phyloP scores from a whole-genome alignment of 495 filamentous ascomycete genomes.

The Sabuloglossum arenarium region DNA sequence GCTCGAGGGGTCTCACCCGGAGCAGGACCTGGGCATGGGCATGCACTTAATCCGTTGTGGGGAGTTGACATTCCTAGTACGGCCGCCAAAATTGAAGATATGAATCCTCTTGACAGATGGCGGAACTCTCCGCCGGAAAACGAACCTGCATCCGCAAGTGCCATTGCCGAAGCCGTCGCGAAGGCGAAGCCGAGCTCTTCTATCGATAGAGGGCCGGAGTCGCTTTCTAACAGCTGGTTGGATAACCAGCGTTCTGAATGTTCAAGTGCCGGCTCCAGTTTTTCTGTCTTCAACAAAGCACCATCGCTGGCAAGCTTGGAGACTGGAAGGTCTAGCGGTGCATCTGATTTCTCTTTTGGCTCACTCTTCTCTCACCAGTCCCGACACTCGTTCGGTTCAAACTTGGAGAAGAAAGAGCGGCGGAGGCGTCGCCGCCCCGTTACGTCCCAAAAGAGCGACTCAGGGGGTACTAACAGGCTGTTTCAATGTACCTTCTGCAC shows the following conservation, averaged over 20 bases:
- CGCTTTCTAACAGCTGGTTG: not conserved
- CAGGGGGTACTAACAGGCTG: slow-evolving; percentile 19
- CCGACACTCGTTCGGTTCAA: slow-evolving; percentile 39
- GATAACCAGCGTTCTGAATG: slow-evolving; percentile 1
- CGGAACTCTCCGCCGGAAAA: slow-evolving; percentile 68
- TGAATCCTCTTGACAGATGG: slow-evolving; percentile 77
- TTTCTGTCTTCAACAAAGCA: slow-evolving; percentile 42
- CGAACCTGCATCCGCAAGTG: slow-evolving; percentile 61
- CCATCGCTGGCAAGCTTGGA: slow-evolving; percentile 55
- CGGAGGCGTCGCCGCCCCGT: slow-evolving; percentile 44
- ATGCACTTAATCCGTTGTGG: slow-evolving; percentile 13
- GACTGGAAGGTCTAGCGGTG: slow-evolving; percentile 34
- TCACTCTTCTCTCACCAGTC: slow-evolving; percentile 52
- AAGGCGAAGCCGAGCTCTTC: slow-evolving; percentile 20
- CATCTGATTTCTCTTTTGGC: slow-evolving; percentile 41
- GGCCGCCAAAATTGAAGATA: slow-evolving; percentile 22
- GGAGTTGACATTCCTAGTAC: slow-evolving; percentile 36
- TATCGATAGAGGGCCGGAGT: not conserved
- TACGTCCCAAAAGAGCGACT: slow-evolving; percentile 22
- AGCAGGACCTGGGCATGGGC: slow-evolving; percentile 13
- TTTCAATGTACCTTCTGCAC: slow-evolving; percentile 78
- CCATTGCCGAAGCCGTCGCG: slow-evolving; percentile 57
- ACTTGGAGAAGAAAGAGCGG: slow-evolving; percentile 37
- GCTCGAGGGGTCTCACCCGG: slow-evolving; percentile 20
- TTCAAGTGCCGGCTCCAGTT: slow-evolving; percentile 26